Conservation (phyloP, 192 early-diverging fungal species). For the Coemansia sp. region DNA sequence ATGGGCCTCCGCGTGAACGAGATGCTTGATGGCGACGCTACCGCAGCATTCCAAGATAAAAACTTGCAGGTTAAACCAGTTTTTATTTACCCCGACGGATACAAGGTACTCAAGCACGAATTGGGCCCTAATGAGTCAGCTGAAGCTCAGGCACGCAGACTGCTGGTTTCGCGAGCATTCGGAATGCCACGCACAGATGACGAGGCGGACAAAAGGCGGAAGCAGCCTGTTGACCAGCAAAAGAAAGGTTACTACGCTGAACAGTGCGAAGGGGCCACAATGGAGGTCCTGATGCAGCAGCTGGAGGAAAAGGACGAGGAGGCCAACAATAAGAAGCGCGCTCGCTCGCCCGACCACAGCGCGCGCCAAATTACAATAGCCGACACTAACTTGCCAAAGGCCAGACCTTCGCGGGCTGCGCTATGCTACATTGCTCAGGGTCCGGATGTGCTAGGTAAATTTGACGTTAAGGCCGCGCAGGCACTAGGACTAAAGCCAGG, state of each 20-base stretch:
- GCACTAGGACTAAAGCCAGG: slow-evolving; percentile 73
- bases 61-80: slow-evolving; percentile 71
- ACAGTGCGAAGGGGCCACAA: slow-evolving; percentile 31
- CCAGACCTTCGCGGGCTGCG: slow-evolving; percentile 56
- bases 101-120: slow-evolving; percentile 12
- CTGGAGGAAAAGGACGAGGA: slow-evolving; percentile 37
- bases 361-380: slow-evolving; percentile 13
- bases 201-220: slow-evolving; percentile 8
- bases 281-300: slow-evolving; percentile 35
- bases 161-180: slow-evolving; percentile 34
- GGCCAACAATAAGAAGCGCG: slow-evolving; percentile 33
- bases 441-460: slow-evolving; percentile 77
- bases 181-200: slow-evolving; percentile 27
- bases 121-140: slow-evolving; percentile 35
- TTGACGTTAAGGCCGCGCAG: slow-evolving; percentile 67
- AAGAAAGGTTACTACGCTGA: slow-evolving; percentile 32
- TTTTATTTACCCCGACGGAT: slow-evolving; percentile 61
- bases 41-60: slow-evolving; percentile 62
- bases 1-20: slow-evolving; percentile 64
- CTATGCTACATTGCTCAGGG: slow-evolving; percentile 79
- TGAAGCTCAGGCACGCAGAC: slow-evolving; percentile 14
- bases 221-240: slow-evolving; percentile 25
- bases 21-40: slow-evolving; percentile 49
- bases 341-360: slow-evolving; percentile 26
- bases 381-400: slow-evolving; percentile 34